Base-by-base conservation (phyloP, 2,329 filamentous ascomycete genomes). In the Esteya vermicola region DNA sequence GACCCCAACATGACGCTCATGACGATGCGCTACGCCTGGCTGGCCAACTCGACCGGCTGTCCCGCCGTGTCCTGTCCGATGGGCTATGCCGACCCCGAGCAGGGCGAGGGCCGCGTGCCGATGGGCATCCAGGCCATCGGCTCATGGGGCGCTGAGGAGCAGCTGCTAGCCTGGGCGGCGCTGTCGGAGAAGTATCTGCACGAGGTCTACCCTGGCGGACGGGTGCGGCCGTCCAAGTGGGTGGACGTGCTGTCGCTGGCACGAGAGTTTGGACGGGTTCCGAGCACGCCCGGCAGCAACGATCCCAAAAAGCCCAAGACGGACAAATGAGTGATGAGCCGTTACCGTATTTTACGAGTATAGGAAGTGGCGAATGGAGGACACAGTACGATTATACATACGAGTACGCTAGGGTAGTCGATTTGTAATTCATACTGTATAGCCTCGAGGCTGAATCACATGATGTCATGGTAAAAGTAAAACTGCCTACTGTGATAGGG, bases 1-100 rank as follows among this genome's bases (percentile, higher is more conserved):
- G 81, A 95, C 55, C 78, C 70, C 0, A 85, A 91, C 54, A 65
- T 62, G 45, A 78, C 75, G 14, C 63, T 93, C n/a, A 65, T 72
- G 21, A 83, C 74, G 53, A 93, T 94, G 85, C 75, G 80, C 57
- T 94, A 85, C 58, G 77, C 83, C 14, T 93, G 82, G 72, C 59
- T 93, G 27, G 81, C 86, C 7, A 95, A 95, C 58, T 78, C 85
- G 50, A 75, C 69, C 0, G 88, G 88, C 0, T 78, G 78, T 36
- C 88, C 88, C 1, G 76, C 83, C 1, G 71, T 93, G 12, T 76
- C 67, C 34, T 76, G 75, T 27, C 85, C 88, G 0, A 76, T 83
- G 10, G 86, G 84, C 1, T 93, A 86, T 58, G 69, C 65, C 4
- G 62, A 73, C 21, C 65, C 70, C 0, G 58, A 61, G 6, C 62